A percentile compares a stretch with the other conserved stretches of the same genome.
Evolutionary conservation across 257 asterid genomes (phyloP).

Genomic region (Salvia miltiorrhiza): DNA sequence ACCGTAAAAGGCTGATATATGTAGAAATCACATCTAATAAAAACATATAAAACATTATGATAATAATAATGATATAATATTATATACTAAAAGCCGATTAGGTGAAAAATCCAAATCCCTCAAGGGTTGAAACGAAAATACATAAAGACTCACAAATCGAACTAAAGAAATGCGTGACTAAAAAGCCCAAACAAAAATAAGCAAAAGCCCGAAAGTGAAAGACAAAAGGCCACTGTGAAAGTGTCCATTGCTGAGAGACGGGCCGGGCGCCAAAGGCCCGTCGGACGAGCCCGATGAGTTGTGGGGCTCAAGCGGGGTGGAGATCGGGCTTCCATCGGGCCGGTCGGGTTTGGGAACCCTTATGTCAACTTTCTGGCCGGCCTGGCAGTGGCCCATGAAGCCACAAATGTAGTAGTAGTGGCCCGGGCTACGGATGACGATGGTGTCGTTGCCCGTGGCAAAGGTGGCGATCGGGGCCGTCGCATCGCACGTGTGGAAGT

Average conservation of each 20-base stretch:
- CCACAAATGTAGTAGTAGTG: conserved; percentile 65
- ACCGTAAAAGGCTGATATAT: not conserved
- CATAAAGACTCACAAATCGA: not conserved
- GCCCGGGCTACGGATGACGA: conserved; percentile 36
- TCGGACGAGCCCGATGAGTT: conserved; percentile 13
- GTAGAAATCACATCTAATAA: not conserved
- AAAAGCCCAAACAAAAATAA: conserved; percentile 22
- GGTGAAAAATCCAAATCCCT: not conserved
- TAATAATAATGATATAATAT: not conserved
- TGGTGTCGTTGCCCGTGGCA: conserved; percentile 48
- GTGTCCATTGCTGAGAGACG: conserved; percentile 28
- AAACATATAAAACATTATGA: not conserved
- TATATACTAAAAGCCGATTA: not conserved
- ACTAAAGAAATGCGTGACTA: not conserved
- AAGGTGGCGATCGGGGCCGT: conserved; percentile 37
- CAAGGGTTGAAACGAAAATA: not conserved
- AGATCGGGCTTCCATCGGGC: not conserved
- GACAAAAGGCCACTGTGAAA: too few relatives aligned
- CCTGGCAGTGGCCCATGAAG: conserved; percentile 58
- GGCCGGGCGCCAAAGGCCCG: conserved; percentile 36
- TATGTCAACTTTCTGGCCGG: conserved; percentile 60
- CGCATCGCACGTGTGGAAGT: conserved; percentile 41
- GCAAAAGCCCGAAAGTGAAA: not conserved
- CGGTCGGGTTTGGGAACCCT: conserved; percentile 33
- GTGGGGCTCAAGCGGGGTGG: conserved; percentile 27